Conservation (phyloP, 176 grass and related monocot species). For the Ananas comosus region DNA sequence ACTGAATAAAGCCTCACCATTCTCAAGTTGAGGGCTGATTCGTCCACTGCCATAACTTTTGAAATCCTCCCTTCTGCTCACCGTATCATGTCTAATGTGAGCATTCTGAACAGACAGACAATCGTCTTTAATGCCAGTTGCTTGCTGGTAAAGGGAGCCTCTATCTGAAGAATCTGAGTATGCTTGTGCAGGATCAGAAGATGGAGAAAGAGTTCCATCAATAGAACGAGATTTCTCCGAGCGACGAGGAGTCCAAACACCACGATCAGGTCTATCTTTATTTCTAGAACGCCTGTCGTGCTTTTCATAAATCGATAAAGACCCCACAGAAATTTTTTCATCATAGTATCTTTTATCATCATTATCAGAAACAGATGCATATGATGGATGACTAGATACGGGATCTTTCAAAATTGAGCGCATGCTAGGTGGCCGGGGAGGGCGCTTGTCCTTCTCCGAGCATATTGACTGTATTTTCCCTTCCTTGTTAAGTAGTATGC, state of each 20-base stretch:
- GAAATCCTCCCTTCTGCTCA: conserved; percentile 31
- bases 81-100: conserved; percentile 14
- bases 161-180: conserved; percentile 36
- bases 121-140: conserved; percentile 31
- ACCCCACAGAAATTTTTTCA: conserved; percentile 34
- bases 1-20: conserved; percentile 41
- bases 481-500: conserved; percentile 76
- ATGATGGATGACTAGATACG: background rate
- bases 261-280: conserved; percentile 83
- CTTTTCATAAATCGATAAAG: conserved; percentile 43
- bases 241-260: conserved; percentile 76
- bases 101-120: background rate
- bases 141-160: conserved; percentile 32
- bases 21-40: conserved; percentile 39
- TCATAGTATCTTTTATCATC: conserved; percentile 60
- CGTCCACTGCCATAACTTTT: conserved; percentile 48
- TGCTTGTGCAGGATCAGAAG: conserved; percentile 29
- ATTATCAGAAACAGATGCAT: conserved; percentile 28
- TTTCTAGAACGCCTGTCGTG: conserved; percentile 62
- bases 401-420: conserved; percentile 40
- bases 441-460: conserved; percentile 52
- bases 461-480: conserved; percentile 27
- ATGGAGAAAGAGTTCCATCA: conserved; percentile 24
- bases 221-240: conserved; percentile 47
- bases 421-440: conserved; percentile 39